Percentiles rank a stretch among this genome's conserved stretches.
These are phyloP conservation scores for Cytospora paraplurivora DNA, from an alignment of 2,329 filamentous ascomycete species.

Conservation along the genomic window DNA sequence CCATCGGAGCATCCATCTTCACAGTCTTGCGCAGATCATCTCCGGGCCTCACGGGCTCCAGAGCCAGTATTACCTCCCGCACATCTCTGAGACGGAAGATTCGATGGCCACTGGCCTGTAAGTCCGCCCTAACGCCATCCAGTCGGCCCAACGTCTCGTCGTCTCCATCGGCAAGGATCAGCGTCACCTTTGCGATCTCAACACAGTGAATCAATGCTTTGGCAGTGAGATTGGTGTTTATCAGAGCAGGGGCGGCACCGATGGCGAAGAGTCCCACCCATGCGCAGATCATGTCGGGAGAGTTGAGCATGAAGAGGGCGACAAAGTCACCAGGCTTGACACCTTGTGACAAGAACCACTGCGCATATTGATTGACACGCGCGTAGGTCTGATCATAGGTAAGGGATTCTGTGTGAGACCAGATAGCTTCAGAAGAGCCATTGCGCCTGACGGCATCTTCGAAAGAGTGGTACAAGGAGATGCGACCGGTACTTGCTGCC, in stretches of 20 bases:
- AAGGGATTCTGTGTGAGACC: conserved; percentile 64
- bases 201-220: conserved; percentile 68
- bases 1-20: conserved; percentile 56
- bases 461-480: conserved; percentile 68
- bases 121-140: conserved; percentile 56
- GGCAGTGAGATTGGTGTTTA: conserved; percentile 69
- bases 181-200: conserved; percentile 54
- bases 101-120: conserved; percentile 54
- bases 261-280: conserved; percentile 67
- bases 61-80: conserved; percentile 45
- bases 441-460: conserved; percentile 55
- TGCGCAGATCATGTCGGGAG: conserved; percentile 66
- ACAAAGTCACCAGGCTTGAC: conserved; percentile 63
- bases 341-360: conserved; percentile 62
- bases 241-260: conserved; percentile 68
- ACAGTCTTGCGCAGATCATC: conserved; percentile 58
- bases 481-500: conserved; percentile 52
- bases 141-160: conserved; percentile 57
- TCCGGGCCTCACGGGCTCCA: conserved; percentile 53
- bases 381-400: conserved; percentile 59
- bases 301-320: conserved; percentile 68
- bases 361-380: conserved; percentile 61
- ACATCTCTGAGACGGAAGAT: conserved; percentile 55
- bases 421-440: conserved; percentile 61
- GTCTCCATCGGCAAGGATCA: conserved; percentile 63